phyloP scores from a whole-genome alignment of 495 filamentous ascomycete species.

The Parmelia sp. region DNA sequence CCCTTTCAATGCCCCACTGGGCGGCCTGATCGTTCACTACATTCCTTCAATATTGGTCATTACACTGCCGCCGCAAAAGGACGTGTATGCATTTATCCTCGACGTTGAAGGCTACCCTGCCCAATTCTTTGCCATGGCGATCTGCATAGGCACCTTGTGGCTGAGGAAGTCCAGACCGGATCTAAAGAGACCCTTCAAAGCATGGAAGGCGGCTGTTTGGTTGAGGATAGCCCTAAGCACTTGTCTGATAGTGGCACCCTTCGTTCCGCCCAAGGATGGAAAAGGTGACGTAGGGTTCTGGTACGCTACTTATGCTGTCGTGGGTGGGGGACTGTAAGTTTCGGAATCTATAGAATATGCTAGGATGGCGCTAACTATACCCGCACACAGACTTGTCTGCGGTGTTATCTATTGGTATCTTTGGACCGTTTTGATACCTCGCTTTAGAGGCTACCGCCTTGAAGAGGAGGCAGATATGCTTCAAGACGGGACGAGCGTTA shows the following conservation, averaged over 20 bases:
- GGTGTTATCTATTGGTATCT: constrained; percentile 65
- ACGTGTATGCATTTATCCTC: constrained; percentile 68
- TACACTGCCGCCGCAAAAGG: constrained; percentile 53
- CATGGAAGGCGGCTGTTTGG: constrained; percentile 52
- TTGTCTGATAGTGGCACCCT: constrained; percentile 48
- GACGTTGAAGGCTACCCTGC: constrained; percentile 66
- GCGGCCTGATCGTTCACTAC: constrained; percentile 61
- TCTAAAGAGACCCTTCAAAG: constrained; percentile 60
- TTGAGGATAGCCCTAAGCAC: constrained; percentile 41
- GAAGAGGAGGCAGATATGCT: constrained; percentile 53
- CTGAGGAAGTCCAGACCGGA: constrained; percentile 56
- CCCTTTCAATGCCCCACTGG: constrained; percentile 62
- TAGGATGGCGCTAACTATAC: constrained; percentile 18
- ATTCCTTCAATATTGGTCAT: constrained; percentile 57
- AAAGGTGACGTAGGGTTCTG: constrained; percentile 54
- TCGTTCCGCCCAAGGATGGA: constrained; percentile 45
- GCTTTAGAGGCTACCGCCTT: constrained; percentile 50
- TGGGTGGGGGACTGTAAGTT: constrained; percentile 65
- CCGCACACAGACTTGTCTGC: constrained; percentile 46
- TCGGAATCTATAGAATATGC: neutral
- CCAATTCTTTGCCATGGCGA: constrained; percentile 54
- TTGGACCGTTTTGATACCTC: constrained; percentile 59
- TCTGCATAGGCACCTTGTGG: constrained; percentile 54
- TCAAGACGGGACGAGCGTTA: constrained; percentile 55
- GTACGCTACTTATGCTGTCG: constrained; percentile 67